These are phyloP conservation scores for Chimonanthus salicifolius DNA, from an alignment of 164 flowering plant genomes.

Conservation along the genomic window DNA sequence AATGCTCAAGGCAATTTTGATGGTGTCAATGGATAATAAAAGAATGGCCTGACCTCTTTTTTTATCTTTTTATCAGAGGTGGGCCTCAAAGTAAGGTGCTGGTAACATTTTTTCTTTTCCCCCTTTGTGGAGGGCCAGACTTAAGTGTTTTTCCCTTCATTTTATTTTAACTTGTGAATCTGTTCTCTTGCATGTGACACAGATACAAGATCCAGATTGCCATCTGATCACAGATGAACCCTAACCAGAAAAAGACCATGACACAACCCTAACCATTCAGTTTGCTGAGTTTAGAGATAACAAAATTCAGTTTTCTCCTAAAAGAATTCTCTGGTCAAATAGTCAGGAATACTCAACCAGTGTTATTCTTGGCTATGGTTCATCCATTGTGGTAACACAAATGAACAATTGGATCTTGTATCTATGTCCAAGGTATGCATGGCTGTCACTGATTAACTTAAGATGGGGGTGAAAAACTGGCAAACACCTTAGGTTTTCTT, in stretches of 20 bases:
- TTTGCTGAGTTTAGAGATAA: not conserved
- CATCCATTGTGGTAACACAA: not conserved
- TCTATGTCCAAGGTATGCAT: not conserved
- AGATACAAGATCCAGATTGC: not conserved
- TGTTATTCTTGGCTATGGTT: not conserved
- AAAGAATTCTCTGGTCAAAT: not conserved
- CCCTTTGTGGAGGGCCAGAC: not conserved
- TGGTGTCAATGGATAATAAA: slow-evolving; percentile 25
- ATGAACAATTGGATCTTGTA: not conserved
- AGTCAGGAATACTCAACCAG: not conserved
- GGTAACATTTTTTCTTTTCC: not conserved
- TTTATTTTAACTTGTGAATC: not conserved
- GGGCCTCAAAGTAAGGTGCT: slow-evolving; percentile 6
- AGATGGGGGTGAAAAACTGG: not conserved
- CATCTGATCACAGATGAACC: not conserved
- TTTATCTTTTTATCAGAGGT: slow-evolving; percentile 4
- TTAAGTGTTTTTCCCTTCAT: not conserved
- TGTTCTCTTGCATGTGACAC: not conserved
- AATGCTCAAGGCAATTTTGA: slow-evolving; percentile 57
- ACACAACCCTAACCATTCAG: not conserved
- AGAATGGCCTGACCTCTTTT: not conserved
- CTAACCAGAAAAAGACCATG: not conserved
- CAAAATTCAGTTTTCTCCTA: too few relatives aligned
- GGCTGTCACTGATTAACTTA: not conserved
- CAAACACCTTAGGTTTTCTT: not conserved